phyloP scores from a whole-genome alignment of 1,284 basidiomycete genomes.

The Spongiforma sp. region DNA sequence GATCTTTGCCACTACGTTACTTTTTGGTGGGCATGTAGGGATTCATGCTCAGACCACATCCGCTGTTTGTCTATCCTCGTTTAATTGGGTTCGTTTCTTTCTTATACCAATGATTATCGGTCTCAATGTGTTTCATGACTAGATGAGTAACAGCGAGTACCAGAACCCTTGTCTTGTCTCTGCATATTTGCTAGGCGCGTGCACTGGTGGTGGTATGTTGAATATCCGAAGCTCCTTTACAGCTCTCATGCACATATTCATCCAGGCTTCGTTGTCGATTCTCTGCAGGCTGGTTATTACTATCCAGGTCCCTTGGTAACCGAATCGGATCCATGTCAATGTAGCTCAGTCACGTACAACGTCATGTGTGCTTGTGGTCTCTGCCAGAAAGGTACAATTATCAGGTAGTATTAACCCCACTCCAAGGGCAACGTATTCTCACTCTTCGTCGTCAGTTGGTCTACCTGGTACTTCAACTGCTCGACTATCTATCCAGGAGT shows the following conservation, averaged over 20 bases:
- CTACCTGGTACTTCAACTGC: constrained; percentile 32
- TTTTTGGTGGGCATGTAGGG: constrained; percentile 17
- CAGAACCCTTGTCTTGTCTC: constrained; percentile 43
- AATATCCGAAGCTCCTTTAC: neutral
- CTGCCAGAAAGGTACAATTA: constrained; percentile 36
- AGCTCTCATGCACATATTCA: constrained; percentile 10
- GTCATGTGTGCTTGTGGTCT: constrained; percentile 39
- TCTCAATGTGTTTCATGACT: neutral
- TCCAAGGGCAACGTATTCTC: neutral
- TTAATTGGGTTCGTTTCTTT: constrained; percentile 28
- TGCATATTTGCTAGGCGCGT: constrained; percentile 39
- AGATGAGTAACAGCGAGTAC: constrained; percentile 39
- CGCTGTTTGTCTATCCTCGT: constrained; percentile 26
- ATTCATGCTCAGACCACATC: constrained; percentile 25
- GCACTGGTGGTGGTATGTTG: constrained; percentile 36
- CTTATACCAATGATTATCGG: neutral
- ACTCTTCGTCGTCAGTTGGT: constrained; percentile 32
- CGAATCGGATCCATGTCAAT: constrained; percentile 32
- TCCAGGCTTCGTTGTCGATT: constrained; percentile 27
- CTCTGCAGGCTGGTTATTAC: constrained; percentile 16
- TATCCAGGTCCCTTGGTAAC: constrained; percentile 31
- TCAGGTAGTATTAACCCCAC: constrained; percentile 15
- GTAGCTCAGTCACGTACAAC: constrained; percentile 40
- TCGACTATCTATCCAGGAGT: constrained; percentile 18
- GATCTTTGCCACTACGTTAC: constrained; percentile 20